Percentiles rank a stretch among this genome's conserved stretches.
These are phyloP conservation scores for Arctium minus DNA, from an alignment of 129 eudicot genomes.

Conservation along the genomic window DNA sequence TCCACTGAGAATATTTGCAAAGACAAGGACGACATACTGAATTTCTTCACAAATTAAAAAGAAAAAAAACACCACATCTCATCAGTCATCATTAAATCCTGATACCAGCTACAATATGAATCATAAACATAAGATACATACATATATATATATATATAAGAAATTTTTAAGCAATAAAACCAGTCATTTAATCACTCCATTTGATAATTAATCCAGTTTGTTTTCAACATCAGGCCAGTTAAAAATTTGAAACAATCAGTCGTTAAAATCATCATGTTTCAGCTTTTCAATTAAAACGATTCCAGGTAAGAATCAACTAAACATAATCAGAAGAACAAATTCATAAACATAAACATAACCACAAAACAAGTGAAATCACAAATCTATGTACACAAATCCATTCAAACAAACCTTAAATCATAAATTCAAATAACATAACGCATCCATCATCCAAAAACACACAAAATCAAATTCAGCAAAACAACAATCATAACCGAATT, in stretches of 20 bases:
- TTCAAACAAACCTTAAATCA: background rate
- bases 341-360: background rate
- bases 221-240: background rate
- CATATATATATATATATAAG: background rate
- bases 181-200: slow-evolving; percentile 1
- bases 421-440: background rate
- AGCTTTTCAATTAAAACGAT: background rate
- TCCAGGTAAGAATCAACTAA: background rate
- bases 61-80: background rate
- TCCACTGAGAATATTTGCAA: background rate
- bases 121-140: background rate
- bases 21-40: background rate
- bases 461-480: background rate
- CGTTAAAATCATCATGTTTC: background rate
- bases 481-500: background rate
- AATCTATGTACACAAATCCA: background rate
- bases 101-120: background rate
- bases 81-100: background rate
- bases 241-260: background rate
- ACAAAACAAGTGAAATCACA: slow-evolving; percentile 2
- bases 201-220: background rate
- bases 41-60: background rate
- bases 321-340: background rate
- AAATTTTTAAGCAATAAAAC: background rate
- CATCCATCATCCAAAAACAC: background rate